Base-by-base conservation (phyloP, 306 rosid genomes). In the Abrus pulchellus region DNA sequence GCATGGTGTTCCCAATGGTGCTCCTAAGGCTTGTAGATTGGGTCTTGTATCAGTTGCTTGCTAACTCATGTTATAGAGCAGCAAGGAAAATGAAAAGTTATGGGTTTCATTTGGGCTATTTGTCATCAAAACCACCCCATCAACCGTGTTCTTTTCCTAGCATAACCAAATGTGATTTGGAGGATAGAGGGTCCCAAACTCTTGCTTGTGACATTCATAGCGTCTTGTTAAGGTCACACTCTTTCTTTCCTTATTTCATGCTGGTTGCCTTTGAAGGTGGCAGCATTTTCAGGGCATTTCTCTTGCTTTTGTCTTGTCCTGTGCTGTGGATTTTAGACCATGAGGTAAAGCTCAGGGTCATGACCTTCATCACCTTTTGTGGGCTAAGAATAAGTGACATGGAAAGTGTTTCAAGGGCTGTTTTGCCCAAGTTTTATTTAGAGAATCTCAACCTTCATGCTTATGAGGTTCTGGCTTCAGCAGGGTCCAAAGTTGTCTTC, bases 231-330 rank as follows among this genome's bases (percentile, higher is more conserved):
- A 89, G 84, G 64, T 76, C 94, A 1, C 68, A 79, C 10, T 90
- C 98, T 3, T 86, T 90, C 76, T 94, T 94, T 70, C 97, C 98
- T 32, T 94, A 80, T 54, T 94, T 92, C 94, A 94, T 94, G 98
- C 87, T 94, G 5, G 89, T 92, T 81, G 88, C 97, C 76, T 94
- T 94, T 79, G 98, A 92, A 90, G 94, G 91, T 65, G 97, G 98
- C 33, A 85, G 94, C 87, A 85, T 92, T 72, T 28, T 92, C 1
- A 85, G 97, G 54, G 94, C 98, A 3, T 33, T 94, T 3, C 63
- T 89, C 30, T 75, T 94, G 83, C 94, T 94, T 10, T 10, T 92
- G 1, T 91, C 98, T 3, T 88, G 90, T 83, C 90, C 97, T 11
- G 3, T 92, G 2, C 56, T 94, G 7, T 85, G 87, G 81, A 48